Percentiles rank a stretch among this genome's conserved stretches.
Conservation (phyloP, 768 basidiomycete genomes). For the Trametes cinnabarina region DNA sequence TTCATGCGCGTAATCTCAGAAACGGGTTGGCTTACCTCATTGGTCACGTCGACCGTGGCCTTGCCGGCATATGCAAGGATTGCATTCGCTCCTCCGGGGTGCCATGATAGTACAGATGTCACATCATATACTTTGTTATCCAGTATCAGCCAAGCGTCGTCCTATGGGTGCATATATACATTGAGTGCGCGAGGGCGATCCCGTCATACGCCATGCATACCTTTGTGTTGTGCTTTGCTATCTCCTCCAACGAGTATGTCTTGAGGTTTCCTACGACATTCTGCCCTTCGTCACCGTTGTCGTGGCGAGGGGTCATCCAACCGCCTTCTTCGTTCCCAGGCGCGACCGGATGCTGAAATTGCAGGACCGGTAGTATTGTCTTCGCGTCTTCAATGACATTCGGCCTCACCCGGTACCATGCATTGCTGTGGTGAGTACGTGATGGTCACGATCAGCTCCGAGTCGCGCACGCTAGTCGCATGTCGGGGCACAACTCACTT, state of each 20-base stretch:
- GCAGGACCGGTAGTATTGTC: not conserved
- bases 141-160: conserved; percentile 34
- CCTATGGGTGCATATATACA: conserved; percentile 19
- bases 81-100: conserved; percentile 6
- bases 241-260: conserved; percentile 36
- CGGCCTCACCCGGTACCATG: conserved; percentile 23
- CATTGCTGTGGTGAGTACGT: conserved; percentile 10
- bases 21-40: conserved; percentile 15
- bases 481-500: conserved; percentile 3
- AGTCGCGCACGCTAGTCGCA: too few relatives aligned
- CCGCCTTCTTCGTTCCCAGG: conserved; percentile 16
- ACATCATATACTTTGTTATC: conserved; percentile 21
- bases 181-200: too few relatives aligned
- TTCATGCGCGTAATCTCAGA: too few relatives aligned
- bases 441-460: too few relatives aligned
- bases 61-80: conserved; percentile 24
- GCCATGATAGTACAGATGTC: conserved; percentile 15
- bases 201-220: too few relatives aligned
- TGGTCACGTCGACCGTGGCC: conserved; percentile 21
- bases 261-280: too few relatives aligned
- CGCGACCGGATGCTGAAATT: conserved; percentile 19
- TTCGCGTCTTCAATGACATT: not conserved
- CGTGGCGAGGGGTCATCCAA: conserved; percentile 21
- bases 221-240: conserved; percentile 46
- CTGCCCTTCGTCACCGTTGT: not conserved